Base-by-base conservation (phyloP, 768 basidiomycete genomes). In the Agaricus subrufescens region DNA sequence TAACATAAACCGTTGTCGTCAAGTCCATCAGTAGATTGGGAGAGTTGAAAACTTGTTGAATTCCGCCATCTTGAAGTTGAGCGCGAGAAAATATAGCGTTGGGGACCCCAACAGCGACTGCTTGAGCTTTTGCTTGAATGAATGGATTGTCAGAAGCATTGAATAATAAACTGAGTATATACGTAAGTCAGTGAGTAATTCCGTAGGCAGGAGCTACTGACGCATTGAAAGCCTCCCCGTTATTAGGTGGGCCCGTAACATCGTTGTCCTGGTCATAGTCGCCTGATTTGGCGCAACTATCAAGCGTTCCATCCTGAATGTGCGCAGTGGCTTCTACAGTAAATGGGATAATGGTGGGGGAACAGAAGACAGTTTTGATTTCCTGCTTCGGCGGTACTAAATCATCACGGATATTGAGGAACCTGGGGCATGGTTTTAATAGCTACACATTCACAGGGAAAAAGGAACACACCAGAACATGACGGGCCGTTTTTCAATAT, bases 211-310 rank as follows among this genome's bases (percentile, higher is more conserved):
- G 11, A 2, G 19, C 65, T 34, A 8, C 74, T 25, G 57, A 83
- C 87, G 81, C 85, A 60, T 89, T 89, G 65, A 76, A 86, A 3
- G 80, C 72, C 44, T 65, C 67, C n/a, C 79, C 79, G 42, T 71
- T 65, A 42, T 77, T 65, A 9, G 75, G 73, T 10, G 60, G 59
- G 1, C 75, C 80, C 12, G 81, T 79, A 19, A 86, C 75, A 57
- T 83, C 85, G 54, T 84, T 85, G 19, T 71, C 57, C 3, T 66
- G 60, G 2, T 67, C 59, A 15, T 69, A 69, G n/a, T 65, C 63
- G 10, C 65, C 40, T 66, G 31, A 15, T 59, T 50, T 5, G 62
- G 66, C 11, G 83, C 80, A 25, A 68, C 62, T 14, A 65, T 67
- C 40, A 84, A 69, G 37, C 0, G 70, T 66, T 23, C 71, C 67